These are phyloP conservation scores for Calendula officinalis DNA, from an alignment of 129 eudicot genomes.

Conservation along the genomic window DNA sequence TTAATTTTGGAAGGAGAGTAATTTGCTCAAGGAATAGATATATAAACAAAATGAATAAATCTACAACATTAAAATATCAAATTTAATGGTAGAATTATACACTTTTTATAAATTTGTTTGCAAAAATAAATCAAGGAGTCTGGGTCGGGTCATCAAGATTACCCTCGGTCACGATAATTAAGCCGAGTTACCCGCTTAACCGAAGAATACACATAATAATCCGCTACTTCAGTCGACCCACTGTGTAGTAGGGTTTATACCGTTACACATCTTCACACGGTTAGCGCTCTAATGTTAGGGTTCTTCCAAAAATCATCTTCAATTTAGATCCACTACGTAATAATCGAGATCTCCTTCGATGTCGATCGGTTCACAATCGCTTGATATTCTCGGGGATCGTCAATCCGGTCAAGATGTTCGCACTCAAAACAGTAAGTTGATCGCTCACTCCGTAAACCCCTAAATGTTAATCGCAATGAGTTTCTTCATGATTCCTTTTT, in stretches of 20 bases:
- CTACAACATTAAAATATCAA: no score
- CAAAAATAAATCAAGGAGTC: no score
- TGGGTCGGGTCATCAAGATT: no score
- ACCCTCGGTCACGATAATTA: no score
- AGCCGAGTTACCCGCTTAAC: no score
- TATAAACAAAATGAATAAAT: no score
- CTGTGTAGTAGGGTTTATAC: neutral
- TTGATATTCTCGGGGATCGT: conserved; percentile 83
- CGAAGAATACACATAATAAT: no score
- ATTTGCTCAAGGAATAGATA: no score
- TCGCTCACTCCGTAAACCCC: conserved; percentile 24
- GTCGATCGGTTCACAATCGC: conserved; percentile 49
- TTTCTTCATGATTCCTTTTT: neutral
- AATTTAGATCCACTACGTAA: neutral
- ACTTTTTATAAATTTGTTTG: no score
- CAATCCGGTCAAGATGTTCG: conserved; percentile 99
- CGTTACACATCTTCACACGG: neutral
- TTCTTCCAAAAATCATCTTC: conserved; percentile 15
- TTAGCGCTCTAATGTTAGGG: conserved; percentile 26
- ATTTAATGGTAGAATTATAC: no score
- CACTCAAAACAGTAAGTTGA: conserved; percentile 68
- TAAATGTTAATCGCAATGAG: conserved; percentile 16
- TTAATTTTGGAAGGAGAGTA: no score
- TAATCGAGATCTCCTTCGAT: conserved; percentile 27
- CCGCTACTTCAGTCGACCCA: no score